Evolutionary conservation across 768 basidiomycete species (phyloP).

Genomic region (Russula griseocarnosa): DNA sequence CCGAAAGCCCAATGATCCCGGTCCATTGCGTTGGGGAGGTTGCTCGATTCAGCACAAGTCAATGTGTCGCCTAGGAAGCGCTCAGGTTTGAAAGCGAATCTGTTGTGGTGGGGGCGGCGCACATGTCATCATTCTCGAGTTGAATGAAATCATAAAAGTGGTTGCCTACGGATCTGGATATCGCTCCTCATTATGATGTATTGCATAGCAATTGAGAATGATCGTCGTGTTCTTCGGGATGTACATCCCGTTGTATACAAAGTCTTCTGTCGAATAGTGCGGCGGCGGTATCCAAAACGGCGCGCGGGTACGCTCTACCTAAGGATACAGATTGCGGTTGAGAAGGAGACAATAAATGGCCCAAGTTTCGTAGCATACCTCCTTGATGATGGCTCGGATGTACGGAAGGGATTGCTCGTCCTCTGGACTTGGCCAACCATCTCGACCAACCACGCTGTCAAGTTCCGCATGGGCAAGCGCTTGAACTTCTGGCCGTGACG

Average conservation of each 20-base stretch:
- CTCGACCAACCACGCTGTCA: slow-evolving; percentile 31
- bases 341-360: background rate
- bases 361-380: slow-evolving; percentile 23
- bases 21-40: slow-evolving; percentile 32
- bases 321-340: background rate
- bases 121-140: background rate
- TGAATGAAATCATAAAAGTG: background rate
- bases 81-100: slow-evolving; percentile 40
- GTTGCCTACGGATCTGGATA: slow-evolving; percentile 39
- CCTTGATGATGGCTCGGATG: slow-evolving; percentile 33
- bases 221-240: slow-evolving; percentile 35
- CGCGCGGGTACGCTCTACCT: slow-evolving; percentile 31
- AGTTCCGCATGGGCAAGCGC: slow-evolving; percentile 33
- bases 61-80: slow-evolving; percentile 42
- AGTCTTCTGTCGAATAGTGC: slow-evolving; percentile 34
- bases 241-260: slow-evolving; percentile 33
- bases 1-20: slow-evolving; percentile 53
- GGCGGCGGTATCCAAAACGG: slow-evolving; percentile 35
- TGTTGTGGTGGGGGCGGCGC: slow-evolving; percentile 3
- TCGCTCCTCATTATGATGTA: slow-evolving; percentile 35
- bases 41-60: slow-evolving; percentile 44
- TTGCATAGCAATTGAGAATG: slow-evolving; percentile 32
- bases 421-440: slow-evolving; percentile 29
- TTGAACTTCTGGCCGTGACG: slow-evolving; percentile 32
- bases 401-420: slow-evolving; percentile 32